Evolutionary conservation across 805 yeast genomes (phyloP).

Genomic region (Candida tammaniensis): DNA sequence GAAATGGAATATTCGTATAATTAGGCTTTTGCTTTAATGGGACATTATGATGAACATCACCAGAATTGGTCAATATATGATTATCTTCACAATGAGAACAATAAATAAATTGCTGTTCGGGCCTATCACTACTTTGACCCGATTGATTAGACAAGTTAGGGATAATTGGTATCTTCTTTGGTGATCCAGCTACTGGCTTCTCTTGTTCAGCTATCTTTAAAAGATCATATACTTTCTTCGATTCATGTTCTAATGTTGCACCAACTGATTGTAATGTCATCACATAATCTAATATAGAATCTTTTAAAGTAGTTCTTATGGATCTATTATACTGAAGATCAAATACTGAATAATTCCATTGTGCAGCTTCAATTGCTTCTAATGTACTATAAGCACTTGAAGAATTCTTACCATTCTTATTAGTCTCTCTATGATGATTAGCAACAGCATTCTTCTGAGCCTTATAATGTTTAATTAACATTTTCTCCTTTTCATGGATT

Average conservation of each 20-base stretch:
- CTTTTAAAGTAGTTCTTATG: slow-evolving; percentile 43
- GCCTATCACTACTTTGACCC: too few relatives aligned
- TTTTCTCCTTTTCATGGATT: slow-evolving; percentile 12
- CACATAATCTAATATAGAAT: slow-evolving; percentile 44
- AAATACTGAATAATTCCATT: slow-evolving; percentile 49
- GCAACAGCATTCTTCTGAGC: slow-evolving; percentile 1
- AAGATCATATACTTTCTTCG: slow-evolving; percentile 4
- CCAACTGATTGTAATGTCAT: slow-evolving; percentile 25
- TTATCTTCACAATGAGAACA: too few relatives aligned
- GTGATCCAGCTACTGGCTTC: too few relatives aligned
- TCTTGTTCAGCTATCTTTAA: too few relatives aligned
- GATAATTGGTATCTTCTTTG: too few relatives aligned
- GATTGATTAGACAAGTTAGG: too few relatives aligned
- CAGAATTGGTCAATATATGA: too few relatives aligned
- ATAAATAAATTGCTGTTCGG: too few relatives aligned
- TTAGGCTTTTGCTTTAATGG: too few relatives aligned
- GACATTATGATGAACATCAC: too few relatives aligned
- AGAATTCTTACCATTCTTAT: slow-evolving; percentile 10
- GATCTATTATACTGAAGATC: slow-evolving; percentile 50
- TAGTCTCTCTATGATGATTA: neutral
- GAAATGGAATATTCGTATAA: too few relatives aligned
- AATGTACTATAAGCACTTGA: slow-evolving; percentile 6
- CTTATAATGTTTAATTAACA: neutral
- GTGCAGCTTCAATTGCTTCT: slow-evolving; percentile 53
- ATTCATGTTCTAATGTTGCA: slow-evolving; percentile 5